Evolutionary conservation across 2,329 filamentous ascomycete species (phyloP).

Genomic region (Exophiala sideris): DNA sequence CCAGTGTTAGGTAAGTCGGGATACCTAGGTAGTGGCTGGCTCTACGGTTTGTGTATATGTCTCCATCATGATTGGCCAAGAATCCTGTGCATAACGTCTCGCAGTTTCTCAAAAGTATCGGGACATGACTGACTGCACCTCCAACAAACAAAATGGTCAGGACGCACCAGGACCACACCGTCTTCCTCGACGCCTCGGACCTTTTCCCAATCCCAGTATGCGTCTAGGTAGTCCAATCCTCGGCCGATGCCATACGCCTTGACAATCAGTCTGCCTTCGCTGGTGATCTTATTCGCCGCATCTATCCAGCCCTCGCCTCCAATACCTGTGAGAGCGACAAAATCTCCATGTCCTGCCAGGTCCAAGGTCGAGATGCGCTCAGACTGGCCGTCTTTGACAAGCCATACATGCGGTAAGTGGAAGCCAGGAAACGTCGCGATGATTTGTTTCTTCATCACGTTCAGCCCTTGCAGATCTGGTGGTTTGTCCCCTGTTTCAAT

Average conservation of each 20-base stretch:
- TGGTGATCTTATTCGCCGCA: conserved; percentile 42
- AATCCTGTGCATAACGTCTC: neutral
- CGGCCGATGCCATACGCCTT: conserved; percentile 53
- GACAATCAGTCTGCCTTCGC: conserved; percentile 46
- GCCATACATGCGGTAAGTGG: conserved; percentile 61
- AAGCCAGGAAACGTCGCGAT: conserved; percentile 57
- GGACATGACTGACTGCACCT: conserved; percentile 26
- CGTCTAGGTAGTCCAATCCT: conserved; percentile 58
- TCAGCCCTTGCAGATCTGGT: neutral
- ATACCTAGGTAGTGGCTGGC: no score
- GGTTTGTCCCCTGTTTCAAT: conserved; percentile 37
- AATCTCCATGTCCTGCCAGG: conserved; percentile 54
- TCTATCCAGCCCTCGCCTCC: conserved; percentile 54
- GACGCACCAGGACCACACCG: conserved; percentile 56
- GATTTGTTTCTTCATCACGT: conserved; percentile 34
- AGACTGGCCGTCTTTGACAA: conserved; percentile 48
- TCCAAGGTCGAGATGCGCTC: conserved; percentile 55
- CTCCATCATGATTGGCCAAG: neutral
- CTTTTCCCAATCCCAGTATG: conserved; percentile 58
- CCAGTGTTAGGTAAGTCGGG: no score
- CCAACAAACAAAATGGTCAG: conserved; percentile 59
- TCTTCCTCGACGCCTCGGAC: conserved; percentile 54
- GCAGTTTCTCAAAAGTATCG: neutral
- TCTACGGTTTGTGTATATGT: no score
- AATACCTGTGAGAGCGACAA: conserved; percentile 52